Evolutionary conservation across 805 yeast genomes (phyloP).

Genomic region (Wickerhamomyces pijperi): DNA sequence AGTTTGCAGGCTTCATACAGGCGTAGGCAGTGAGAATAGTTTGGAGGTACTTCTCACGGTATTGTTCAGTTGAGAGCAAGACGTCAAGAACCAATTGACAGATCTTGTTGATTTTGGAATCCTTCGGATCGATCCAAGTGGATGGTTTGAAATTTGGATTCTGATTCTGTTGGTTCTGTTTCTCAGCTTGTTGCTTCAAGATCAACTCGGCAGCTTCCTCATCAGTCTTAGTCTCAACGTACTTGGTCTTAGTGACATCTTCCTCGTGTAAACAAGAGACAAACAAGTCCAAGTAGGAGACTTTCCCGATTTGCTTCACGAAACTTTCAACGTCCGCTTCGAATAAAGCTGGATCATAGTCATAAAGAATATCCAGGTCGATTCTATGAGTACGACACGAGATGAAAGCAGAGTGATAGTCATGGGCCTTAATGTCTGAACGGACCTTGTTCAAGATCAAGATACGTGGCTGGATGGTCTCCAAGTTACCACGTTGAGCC

Average conservation of each 20-base stretch:
- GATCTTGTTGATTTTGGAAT: constrained; percentile 61
- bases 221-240: constrained; percentile 52
- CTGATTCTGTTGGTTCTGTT: constrained; percentile 25
- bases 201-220: constrained; percentile 21
- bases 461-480: constrained; percentile 86
- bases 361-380: constrained; percentile 81
- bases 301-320: constrained; percentile 55
- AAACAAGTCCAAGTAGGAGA: constrained; percentile 77
- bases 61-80: constrained; percentile 33
- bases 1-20: constrained; percentile 80
- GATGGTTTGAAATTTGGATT: constrained; percentile 20
- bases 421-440: constrained; percentile 41
- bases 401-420: constrained; percentile 65
- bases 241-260: constrained; percentile 74
- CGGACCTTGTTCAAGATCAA: constrained; percentile 83
- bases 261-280: constrained; percentile 79
- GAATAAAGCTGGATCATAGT: constrained; percentile 69
- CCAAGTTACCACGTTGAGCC: constrained; percentile 94
- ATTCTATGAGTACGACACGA: constrained; percentile 87
- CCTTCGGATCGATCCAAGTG: constrained; percentile 22
- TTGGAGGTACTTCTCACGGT: constrained; percentile 52
- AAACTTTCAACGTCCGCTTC: constrained; percentile 51
- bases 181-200: constrained; percentile 24
- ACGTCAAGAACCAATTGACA: constrained; percentile 62
- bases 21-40: constrained; percentile 86